A percentile compares a stretch with the other conserved stretches of the same genome.
Evolutionary conservation across 345 rosid genomes (phyloP).

Genomic region (Brassica nigra): DNA sequence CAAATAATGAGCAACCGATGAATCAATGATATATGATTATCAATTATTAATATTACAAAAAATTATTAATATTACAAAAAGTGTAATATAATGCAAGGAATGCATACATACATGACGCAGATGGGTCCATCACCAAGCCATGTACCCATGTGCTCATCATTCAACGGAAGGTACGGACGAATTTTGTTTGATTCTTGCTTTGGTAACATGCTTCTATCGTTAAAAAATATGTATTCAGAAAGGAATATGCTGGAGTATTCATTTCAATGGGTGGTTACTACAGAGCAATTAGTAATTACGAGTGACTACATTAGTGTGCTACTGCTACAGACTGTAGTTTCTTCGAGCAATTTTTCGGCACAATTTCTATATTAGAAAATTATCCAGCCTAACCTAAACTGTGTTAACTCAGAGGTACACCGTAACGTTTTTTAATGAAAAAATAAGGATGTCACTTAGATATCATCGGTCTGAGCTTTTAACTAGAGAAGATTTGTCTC

Average conservation of each 20-base stretch:
- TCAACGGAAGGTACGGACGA: conserved; percentile 37
- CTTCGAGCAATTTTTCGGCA: too few relatives aligned
- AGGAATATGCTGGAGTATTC: neutral
- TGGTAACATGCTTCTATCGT: conserved; percentile 2
- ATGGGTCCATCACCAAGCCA: conserved; percentile 28
- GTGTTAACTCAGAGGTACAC: neutral
- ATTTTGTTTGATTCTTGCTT: conserved; percentile 29
- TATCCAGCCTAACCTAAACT: neutral
- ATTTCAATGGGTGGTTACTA: neutral
- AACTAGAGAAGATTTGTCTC: neutral
- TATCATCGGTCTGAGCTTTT: neutral
- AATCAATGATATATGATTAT: conserved; percentile 8
- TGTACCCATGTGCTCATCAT: conserved; percentile 29
- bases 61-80: neutral
- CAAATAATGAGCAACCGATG: conserved; percentile 24
- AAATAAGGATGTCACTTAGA: neutral
- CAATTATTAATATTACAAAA: neutral
- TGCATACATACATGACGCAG: conserved; percentile 14
- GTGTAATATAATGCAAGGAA: neutral
- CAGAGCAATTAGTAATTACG: neutral
- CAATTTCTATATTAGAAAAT: too few relatives aligned
- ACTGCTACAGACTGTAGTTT: neutral
- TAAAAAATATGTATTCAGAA: neutral
- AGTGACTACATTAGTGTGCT: neutral
- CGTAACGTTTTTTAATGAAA: neutral